Conservation (phyloP, 2,329 filamentous ascomycete genomes). For the Davidsoniella australis region DNA sequence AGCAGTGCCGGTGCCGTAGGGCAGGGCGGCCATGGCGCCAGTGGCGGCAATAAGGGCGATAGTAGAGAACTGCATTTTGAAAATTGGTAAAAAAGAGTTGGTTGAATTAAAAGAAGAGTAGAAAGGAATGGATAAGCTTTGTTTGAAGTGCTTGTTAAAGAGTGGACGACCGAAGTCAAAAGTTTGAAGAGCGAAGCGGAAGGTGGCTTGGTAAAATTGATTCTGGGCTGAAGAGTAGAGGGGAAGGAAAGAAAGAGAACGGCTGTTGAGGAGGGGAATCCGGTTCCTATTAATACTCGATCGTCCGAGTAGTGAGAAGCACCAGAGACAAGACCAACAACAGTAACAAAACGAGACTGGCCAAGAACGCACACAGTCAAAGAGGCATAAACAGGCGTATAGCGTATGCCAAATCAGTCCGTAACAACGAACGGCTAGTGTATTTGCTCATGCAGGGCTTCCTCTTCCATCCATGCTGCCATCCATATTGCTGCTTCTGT, state of each 20-base stretch:
- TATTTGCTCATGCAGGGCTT: no score
- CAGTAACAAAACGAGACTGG: no score
- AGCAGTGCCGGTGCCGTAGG: constrained; percentile 14
- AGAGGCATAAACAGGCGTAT: no score
- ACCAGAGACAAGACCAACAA: no score
- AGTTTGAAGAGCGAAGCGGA: constrained; percentile 22
- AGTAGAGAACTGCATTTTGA: constrained; percentile 35
- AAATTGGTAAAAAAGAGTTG: constrained; percentile 17
- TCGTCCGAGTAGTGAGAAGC: not conserved
- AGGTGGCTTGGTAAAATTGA: constrained; percentile 23
- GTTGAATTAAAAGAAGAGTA: constrained; percentile 16
- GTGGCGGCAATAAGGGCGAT: constrained; percentile 35
- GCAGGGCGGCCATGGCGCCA: constrained; percentile 26
- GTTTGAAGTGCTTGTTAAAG: constrained; percentile 27
- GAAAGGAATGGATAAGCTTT: constrained; percentile 20
- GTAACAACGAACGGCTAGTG: no score
- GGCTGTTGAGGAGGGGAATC: constrained; percentile 3
- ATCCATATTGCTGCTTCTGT: no score
- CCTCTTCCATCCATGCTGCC: not conserved
- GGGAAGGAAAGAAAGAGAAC: constrained; percentile 16
- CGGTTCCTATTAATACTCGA: constrained; percentile 9
- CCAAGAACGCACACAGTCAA: no score
- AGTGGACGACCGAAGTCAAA: constrained; percentile 43
- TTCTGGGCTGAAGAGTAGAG: constrained; percentile 26
- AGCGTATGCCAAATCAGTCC: no score